These are phyloP conservation scores for Colletotrichum tropicicola DNA, from an alignment of 2,329 filamentous ascomycete species.

Conservation along the genomic window DNA sequence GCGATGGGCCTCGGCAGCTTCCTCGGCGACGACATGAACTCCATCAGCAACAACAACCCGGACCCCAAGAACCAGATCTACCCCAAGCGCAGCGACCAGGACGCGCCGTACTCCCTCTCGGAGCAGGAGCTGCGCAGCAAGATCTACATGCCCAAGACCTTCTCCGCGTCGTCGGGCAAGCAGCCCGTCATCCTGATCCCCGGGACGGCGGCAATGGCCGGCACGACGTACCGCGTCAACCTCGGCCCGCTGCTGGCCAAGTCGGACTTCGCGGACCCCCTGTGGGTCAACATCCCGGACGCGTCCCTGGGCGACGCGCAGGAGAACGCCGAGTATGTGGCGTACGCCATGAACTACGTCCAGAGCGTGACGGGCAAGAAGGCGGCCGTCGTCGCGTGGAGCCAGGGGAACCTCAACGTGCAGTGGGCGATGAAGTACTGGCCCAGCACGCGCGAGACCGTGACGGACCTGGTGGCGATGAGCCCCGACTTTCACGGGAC, in stretches of 20 bases:
- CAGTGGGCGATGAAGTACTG: slow-evolving; percentile 69
- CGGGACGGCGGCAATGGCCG: slow-evolving; percentile 49
- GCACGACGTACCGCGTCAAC: slow-evolving; percentile 54
- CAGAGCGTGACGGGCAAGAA: slow-evolving; percentile 47
- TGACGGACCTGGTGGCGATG: slow-evolving; percentile 61
- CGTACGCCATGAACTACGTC: slow-evolving; percentile 68
- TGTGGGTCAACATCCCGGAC: slow-evolving; percentile 66
- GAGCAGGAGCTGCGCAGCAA: slow-evolving; percentile 57
- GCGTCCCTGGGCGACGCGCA: slow-evolving; percentile 58
- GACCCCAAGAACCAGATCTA: slow-evolving; percentile 37
- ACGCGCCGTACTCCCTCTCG: slow-evolving; percentile 57
- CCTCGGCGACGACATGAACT: background rate
- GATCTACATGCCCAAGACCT: slow-evolving; percentile 59
- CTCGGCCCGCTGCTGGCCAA: slow-evolving; percentile 56
- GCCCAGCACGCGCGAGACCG: slow-evolving; percentile 54
- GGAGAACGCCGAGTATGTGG: slow-evolving; percentile 61
- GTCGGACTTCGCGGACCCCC: slow-evolving; percentile 53
- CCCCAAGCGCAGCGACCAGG: slow-evolving; percentile 44
- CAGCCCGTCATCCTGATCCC: slow-evolving; percentile 61
- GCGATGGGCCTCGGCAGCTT: background rate
- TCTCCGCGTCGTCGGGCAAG: slow-evolving; percentile 51
- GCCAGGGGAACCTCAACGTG: slow-evolving; percentile 61
- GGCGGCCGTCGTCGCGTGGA: slow-evolving; percentile 59
- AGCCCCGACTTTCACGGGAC: slow-evolving; percentile 56
- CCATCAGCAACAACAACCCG: background rate